These are phyloP conservation scores for Rostrohypoxylon terebratum DNA, from an alignment of 495 filamentous ascomycete species.

Conservation along the genomic window DNA sequence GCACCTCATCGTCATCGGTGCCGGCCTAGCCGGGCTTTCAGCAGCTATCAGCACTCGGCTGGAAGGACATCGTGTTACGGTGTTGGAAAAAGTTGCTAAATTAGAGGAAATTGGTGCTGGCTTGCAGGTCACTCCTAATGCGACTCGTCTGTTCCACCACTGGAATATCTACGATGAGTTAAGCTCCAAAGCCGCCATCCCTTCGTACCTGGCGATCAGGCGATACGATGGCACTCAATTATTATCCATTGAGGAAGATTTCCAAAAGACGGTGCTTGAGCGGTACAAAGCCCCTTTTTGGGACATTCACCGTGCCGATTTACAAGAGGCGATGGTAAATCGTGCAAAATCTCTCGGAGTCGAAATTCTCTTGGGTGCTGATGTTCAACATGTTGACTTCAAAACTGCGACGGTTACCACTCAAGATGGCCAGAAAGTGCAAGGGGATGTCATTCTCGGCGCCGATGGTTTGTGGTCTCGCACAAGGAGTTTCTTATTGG, in stretches of 20 bases:
- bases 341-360: conserved; percentile 58
- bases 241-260: conserved; percentile 63
- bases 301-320: conserved; percentile 67
- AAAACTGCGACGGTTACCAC: conserved; percentile 52
- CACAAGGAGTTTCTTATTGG: conserved; percentile 60
- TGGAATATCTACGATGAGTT: conserved; percentile 65
- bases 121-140: conserved; percentile 70
- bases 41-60: conserved; percentile 54
- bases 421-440: conserved; percentile 48
- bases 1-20: conserved; percentile 58
- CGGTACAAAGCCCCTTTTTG: conserved; percentile 65
- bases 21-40: conserved; percentile 60
- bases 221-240: conserved; percentile 67
- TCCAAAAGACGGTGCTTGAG: conserved; percentile 57
- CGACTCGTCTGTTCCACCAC: conserved; percentile 62
- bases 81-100: conserved; percentile 39
- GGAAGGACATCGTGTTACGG: conserved; percentile 44
- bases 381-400: conserved; percentile 58
- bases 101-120: conserved; percentile 57
- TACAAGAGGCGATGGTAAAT: conserved; percentile 60
- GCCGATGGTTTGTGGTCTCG: conserved; percentile 67
- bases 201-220: conserved; percentile 67
- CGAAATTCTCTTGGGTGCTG: conserved; percentile 49
- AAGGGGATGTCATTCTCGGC: conserved; percentile 65
- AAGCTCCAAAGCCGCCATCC: conserved; percentile 61